A percentile compares a stretch with the other conserved stretches of the same genome.
Evolutionary conservation across 345 rosid genomes (phyloP).

Genomic region (Hibiscus syriacus): DNA sequence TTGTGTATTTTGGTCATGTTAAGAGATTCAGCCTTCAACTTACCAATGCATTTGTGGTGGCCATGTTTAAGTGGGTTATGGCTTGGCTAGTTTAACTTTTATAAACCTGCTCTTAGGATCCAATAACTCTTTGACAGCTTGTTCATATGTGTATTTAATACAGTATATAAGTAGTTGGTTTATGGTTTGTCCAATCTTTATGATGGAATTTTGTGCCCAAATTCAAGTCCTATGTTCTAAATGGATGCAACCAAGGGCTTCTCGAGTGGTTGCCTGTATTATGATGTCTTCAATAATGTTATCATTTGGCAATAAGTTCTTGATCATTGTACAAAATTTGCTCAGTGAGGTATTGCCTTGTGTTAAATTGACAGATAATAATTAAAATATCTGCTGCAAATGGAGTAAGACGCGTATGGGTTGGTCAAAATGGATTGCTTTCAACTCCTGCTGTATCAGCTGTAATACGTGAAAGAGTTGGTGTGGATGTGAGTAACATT

Average conservation of each 20-base stretch:
- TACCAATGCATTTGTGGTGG: neutral
- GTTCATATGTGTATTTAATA: neutral
- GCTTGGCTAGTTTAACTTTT: neutral
- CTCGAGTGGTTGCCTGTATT: neutral
- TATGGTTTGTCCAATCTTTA: neutral
- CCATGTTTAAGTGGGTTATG: neutral
- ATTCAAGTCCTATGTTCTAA: neutral
- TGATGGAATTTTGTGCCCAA: constrained; percentile 1
- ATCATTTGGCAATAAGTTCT: neutral
- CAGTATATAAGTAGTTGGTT: neutral
- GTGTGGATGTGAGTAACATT: constrained; percentile 65
- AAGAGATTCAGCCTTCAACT: neutral
- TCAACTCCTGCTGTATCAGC: constrained; percentile 99
- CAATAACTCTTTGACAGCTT: neutral
- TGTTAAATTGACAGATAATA: constrained; percentile 50
- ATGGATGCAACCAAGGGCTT: neutral
- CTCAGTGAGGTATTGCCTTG: neutral
- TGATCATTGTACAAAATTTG: neutral
- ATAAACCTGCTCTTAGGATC: neutral
- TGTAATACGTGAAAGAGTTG: constrained; percentile 90
- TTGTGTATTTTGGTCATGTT: neutral
- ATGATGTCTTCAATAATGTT: neutral
- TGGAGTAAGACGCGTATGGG: constrained; percentile 93
- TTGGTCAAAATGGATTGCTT: constrained; percentile 88
- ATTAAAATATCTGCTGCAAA: constrained; percentile 93